phyloP scores from a whole-genome alignment of 2,329 filamentous ascomycete species.

The Aureobasidium sp. region DNA sequence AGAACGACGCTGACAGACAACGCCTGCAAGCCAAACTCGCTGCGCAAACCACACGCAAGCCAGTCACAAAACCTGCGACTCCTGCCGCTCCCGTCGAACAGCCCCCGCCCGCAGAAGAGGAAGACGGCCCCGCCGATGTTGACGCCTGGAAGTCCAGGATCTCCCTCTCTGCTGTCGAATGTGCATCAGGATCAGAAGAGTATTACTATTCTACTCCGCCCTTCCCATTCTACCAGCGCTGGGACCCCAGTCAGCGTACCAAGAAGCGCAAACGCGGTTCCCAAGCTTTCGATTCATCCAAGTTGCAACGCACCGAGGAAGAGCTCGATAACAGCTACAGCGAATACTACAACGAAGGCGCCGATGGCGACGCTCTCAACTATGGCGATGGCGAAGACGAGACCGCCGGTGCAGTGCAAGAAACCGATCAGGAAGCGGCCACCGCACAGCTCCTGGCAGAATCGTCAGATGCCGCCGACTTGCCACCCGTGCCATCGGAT shows the following conservation, averaged over 20 bases:
- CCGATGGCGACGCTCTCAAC: constrained; percentile 27
- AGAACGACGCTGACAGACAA: constrained; percentile 59
- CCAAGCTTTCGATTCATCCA: constrained; percentile 29
- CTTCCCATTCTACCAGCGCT: constrained; percentile 77
- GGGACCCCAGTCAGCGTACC: constrained; percentile 66
- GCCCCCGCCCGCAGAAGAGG: constrained; percentile 21
- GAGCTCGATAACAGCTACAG: constrained; percentile 25
- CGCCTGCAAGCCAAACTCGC: constrained; percentile 48
- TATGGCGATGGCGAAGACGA: constrained; percentile 29
- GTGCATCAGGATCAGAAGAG: constrained; percentile 51
- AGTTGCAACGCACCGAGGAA: constrained; percentile 37
- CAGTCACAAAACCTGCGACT: not conserved
- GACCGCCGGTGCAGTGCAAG: constrained; percentile 17
- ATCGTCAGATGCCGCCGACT: constrained; percentile 42
- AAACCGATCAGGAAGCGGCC: constrained; percentile 20
- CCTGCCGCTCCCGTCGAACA: constrained; percentile 19
- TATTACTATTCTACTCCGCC: constrained; percentile 65
- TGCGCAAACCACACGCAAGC: constrained; percentile 4
- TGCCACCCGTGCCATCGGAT: constrained; percentile 54
- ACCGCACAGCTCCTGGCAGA: constrained; percentile 24
- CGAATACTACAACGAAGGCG: constrained; percentile 25
- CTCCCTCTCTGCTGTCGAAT: constrained; percentile 71
- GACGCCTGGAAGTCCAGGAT: constrained; percentile 69
- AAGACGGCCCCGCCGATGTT: constrained; percentile 36
- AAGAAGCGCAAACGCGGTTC: constrained; percentile 26